Evolutionary conservation across 129 eudicot genomes (phyloP).

Genomic region (Helianthus annuus): HanXRQr2.0-SUNRISE NC_035434.2:160203081-160203580

Average conservation of each 20-base stretch:
- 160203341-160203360: too few relatives aligned
- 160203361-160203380: neutral
- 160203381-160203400: neutral
- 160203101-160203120: too few relatives aligned
- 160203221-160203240: too few relatives aligned
- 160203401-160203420: neutral
- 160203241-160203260: constrained; percentile 48
- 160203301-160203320: neutral
- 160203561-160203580: neutral
- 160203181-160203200: too few relatives aligned
- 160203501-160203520: constrained; percentile 65
- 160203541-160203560: constrained; percentile 63
- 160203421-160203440: constrained; percentile 41
- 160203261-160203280: constrained; percentile 83
- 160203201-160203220: too few relatives aligned
- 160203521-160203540: constrained; percentile 65
- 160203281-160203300: constrained; percentile 54
- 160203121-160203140: too few relatives aligned
- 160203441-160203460: constrained; percentile 67
- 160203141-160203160: too few relatives aligned
- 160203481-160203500: constrained; percentile 50
- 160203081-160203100: too few relatives aligned
- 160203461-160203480: constrained; percentile 50
- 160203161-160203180: too few relatives aligned
- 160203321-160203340: too few relatives aligned